phyloP scores from a whole-genome alignment of 2,329 filamentous ascomycete species.

The Epichloe scottii region DNA sequence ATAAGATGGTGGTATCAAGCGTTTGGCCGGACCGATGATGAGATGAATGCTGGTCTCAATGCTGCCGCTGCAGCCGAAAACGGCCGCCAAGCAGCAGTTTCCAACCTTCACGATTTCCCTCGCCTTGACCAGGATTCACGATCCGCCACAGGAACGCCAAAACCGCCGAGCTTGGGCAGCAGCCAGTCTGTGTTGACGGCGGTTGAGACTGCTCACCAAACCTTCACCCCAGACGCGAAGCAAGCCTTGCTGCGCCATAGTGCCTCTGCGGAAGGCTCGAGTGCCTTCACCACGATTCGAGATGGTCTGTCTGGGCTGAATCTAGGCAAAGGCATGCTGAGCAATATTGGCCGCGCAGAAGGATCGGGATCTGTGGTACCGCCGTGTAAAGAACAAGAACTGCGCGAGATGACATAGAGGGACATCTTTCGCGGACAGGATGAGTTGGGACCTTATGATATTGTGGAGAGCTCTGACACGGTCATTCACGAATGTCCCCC shows the following conservation, averaged over 20 bases:
- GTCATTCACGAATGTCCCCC: constrained; percentile 1
- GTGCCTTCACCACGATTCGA: constrained; percentile 32
- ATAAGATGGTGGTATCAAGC: constrained; percentile 89
- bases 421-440: constrained; percentile 23
- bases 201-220: constrained; percentile 45
- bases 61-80: constrained; percentile 39
- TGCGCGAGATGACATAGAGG: constrained; percentile 34
- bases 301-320: constrained; percentile 36
- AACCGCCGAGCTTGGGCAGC: constrained; percentile 24
- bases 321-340: constrained; percentile 34
- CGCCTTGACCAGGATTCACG: constrained; percentile 13
- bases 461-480: constrained; percentile 19
- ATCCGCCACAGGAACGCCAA: constrained; percentile 20
- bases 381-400: constrained; percentile 26
- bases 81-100: constrained; percentile 24
- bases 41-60: constrained; percentile 72
- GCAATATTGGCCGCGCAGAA: constrained; percentile 18
- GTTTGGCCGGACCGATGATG: constrained; percentile 75
- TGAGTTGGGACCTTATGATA: constrained; percentile 19
- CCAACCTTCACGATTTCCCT: constrained; percentile 18
- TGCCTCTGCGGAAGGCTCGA: constrained; percentile 30
- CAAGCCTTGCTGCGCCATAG: constrained; percentile 29
- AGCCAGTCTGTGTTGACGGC: constrained; percentile 44
- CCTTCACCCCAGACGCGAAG: constrained; percentile 29
- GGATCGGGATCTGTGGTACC: constrained; percentile 11